Evolutionary conservation across 1,139 yeast genomes (phyloP), one percentile per base, ranked within the genome.

Genomic region (Pichia sp.): DNA sequence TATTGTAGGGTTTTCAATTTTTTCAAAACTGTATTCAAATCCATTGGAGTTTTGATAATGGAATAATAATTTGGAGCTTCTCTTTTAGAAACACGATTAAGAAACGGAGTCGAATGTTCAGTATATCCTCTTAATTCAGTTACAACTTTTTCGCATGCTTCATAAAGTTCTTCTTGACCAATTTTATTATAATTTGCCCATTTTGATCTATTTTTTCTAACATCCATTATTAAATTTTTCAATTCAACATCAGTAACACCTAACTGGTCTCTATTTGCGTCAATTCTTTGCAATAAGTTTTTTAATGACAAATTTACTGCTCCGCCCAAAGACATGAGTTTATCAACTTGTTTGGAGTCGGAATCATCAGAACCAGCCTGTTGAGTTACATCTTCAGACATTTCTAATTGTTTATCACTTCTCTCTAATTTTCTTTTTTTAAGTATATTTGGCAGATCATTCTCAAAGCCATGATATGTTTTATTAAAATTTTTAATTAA

Each of bases 61-160:
- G 83, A 81, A 52, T 89, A 89, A 68, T 94, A 94, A 62, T 92
- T 90, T 7, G 98, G 99, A 0, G 98, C 99, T 61, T 94, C 99
- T 51, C 98, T 75, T 65, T 92, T 92, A 50, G 95, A 87, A 27
- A 94, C 99, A 62, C 88, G 86, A 66, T 90, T 92, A 56, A 94
- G 73, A 61, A 94, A 94, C 0, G 97, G 96, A 0, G 97, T 89
- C 0, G 97, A 90, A 66, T 92, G 97, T 62, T 92, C 97, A 0
- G 98, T 92, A 57, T 85, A 88, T 9, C 94, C 88, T 61, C 98
- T 75, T 40, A 94, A 71, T 60, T 94, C 98, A 54, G 83, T 70
- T 0, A 90, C 92, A 1, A 92, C 98, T 62, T 88, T 90, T 61
- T 94, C 98, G 59, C 97, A 92, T 0, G 97, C 96, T 58, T 94